Conservation (phyloP, 495 filamentous ascomycete species). For the Trichoderma virens region DNA sequence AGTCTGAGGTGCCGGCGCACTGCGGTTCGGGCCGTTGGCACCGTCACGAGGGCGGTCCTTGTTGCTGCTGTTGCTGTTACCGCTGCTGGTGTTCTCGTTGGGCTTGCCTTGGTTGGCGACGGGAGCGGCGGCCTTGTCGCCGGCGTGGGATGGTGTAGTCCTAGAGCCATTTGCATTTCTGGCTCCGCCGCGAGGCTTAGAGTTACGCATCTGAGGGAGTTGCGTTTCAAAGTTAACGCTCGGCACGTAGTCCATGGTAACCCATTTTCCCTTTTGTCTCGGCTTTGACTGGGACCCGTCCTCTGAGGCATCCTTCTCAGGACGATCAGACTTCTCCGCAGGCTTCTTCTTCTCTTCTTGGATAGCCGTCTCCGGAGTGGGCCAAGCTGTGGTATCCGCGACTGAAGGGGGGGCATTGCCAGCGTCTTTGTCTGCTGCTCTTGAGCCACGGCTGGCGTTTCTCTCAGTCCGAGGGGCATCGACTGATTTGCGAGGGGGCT, state of each 20-base stretch:
- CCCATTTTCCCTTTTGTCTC: slow-evolving; percentile 67
- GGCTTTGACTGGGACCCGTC: slow-evolving; percentile 45
- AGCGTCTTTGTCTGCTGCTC: slow-evolving; percentile 42
- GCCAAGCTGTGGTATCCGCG: slow-evolving; percentile 72
- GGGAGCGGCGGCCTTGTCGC: slow-evolving; percentile 18
- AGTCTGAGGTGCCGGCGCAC: slow-evolving; percentile 19
- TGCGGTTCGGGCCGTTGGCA: slow-evolving; percentile 15
- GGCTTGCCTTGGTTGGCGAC: neutral
- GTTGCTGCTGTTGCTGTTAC: slow-evolving; percentile 14
- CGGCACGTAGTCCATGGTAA: slow-evolving; percentile 62
- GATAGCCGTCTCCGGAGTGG: slow-evolving; percentile 74
- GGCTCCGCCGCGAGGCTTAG: slow-evolving; percentile 51
- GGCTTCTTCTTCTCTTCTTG: slow-evolving; percentile 51
- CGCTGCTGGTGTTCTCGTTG: slow-evolving; percentile 8
- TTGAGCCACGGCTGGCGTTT: slow-evolving; percentile 37
- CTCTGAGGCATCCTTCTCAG: slow-evolving; percentile 61
- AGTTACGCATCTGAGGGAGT: slow-evolving; percentile 52
- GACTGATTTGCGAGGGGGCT: slow-evolving; percentile 37
- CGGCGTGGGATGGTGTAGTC: slow-evolving; percentile 27
- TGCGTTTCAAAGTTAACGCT: slow-evolving; percentile 77
- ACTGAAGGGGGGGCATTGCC: slow-evolving; percentile 36
- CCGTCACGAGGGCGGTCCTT: slow-evolving; percentile 7
- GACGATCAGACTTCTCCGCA: slow-evolving; percentile 48
- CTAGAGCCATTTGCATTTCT: slow-evolving; percentile 35
- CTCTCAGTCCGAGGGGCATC: slow-evolving; percentile 28